Evolutionary conservation across 2,329 filamentous ascomycete genomes (phyloP).

Genomic region (Neoscytalidium dimidiatum): DNA sequence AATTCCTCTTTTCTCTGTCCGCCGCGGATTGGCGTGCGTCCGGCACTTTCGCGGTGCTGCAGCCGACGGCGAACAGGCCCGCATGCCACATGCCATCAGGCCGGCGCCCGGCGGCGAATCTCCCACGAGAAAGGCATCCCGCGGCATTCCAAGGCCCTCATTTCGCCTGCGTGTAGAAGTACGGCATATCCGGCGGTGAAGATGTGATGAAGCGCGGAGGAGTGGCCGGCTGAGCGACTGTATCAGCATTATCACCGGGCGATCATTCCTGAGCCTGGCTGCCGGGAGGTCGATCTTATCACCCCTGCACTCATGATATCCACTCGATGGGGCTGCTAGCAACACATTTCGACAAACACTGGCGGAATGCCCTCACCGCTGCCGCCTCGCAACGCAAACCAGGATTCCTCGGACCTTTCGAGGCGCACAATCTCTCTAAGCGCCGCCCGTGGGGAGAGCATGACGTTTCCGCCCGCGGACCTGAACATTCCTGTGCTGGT

Average conservation of each 20-base stretch:
- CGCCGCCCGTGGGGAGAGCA: not conserved
- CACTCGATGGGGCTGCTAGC: slow-evolving; percentile 5
- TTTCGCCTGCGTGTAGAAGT: slow-evolving; percentile 2
- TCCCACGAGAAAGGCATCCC: not conserved
- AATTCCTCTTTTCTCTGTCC: not conserved
- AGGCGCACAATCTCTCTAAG: not conserved
- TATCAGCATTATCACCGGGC: slow-evolving; percentile 8
- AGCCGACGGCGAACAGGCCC: not conserved
- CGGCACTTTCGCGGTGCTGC: slow-evolving; percentile 12
- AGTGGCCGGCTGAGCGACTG: not conserved
- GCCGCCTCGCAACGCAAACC: not conserved
- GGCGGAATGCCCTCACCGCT: slow-evolving; percentile 8
- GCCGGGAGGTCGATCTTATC: not conserved
- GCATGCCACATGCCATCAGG: not conserved
- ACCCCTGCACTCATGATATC: slow-evolving; percentile 12
- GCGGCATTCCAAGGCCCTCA: slow-evolving; percentile 10
- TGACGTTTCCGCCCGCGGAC: not conserved
- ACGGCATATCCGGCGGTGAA: slow-evolving; percentile 9
- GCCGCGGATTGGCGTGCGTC: not conserved
- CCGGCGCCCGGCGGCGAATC: not conserved
- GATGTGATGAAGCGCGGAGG: slow-evolving; percentile 7
- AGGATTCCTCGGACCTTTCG: slow-evolving; percentile 1
- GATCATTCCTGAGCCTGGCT: slow-evolving; percentile 16
- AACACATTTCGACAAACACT: not conserved
- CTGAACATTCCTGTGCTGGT: not conserved